These are phyloP conservation scores for Pythium apleroticum DNA, from an alignment of 352 stramenopile species.

Conservation along the genomic window DNA sequence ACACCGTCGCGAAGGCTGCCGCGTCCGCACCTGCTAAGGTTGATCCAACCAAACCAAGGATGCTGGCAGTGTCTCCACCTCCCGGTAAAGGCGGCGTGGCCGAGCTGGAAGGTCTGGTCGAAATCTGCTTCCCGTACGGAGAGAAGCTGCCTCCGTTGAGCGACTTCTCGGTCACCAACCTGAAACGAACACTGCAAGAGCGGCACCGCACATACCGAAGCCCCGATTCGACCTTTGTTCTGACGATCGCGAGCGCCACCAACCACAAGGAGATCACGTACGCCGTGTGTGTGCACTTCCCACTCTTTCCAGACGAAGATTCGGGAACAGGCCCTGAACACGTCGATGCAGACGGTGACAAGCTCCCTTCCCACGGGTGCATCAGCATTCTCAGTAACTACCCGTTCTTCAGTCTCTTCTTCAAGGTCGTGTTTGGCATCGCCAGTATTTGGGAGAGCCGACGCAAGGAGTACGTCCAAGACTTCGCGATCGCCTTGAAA, in stretches of 20 bases:
- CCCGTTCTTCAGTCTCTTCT: constrained; percentile 85
- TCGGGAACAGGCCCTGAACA: constrained; percentile 18
- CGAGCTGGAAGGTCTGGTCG: constrained; percentile 61
- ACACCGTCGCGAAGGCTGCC: not conserved
- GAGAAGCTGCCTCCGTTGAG: constrained; percentile 38
- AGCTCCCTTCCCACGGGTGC: constrained; percentile 54
- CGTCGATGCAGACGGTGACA: constrained; percentile 22
- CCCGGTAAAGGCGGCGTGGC: constrained; percentile 38
- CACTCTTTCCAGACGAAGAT: constrained; percentile 56
- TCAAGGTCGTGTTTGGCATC: constrained; percentile 79
- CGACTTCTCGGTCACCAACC: constrained; percentile 56
- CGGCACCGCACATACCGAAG: constrained; percentile 66
- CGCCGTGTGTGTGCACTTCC: constrained; percentile 66
- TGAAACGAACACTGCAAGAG: constrained; percentile 64
- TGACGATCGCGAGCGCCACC: constrained; percentile 56
- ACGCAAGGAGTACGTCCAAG: constrained; percentile 36
- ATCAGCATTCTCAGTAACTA: constrained; percentile 74
- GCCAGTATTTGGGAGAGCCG: constrained; percentile 68
- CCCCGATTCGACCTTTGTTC: constrained; percentile 66
- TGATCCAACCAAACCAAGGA: constrained; percentile 32
- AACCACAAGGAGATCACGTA: constrained; percentile 61
- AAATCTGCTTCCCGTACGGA: constrained; percentile 79
- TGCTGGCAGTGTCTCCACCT: constrained; percentile 52
- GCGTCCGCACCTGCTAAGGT: constrained; percentile 1
- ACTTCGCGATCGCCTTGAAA: constrained; percentile 30